phyloP scores from a whole-genome alignment of 306 rosid species.

The Rosa persica region DNA sequence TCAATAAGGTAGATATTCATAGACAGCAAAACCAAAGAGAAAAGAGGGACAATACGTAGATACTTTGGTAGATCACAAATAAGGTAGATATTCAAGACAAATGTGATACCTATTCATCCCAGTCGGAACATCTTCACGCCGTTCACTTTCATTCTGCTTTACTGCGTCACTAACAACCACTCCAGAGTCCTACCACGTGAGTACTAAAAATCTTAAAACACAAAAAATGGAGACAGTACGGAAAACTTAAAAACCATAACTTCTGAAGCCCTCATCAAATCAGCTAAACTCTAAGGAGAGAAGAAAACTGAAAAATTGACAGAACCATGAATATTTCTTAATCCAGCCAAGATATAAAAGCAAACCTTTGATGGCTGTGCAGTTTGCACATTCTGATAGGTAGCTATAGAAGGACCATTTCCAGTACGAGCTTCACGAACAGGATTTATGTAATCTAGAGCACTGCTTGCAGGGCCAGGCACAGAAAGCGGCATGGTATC shows the following conservation, averaged over 20 bases:
- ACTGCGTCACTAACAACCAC: constrained; percentile 47
- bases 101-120: constrained; percentile 65
- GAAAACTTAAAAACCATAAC: constrained; percentile 12
- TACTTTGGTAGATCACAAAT: not conserved
- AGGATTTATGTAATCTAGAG: constrained; percentile 38
- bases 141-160: constrained; percentile 69
- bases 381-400: constrained; percentile 57
- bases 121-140: constrained; percentile 65
- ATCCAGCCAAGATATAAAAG: constrained; percentile 22
- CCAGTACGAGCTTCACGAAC: constrained; percentile 41
- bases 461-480: constrained; percentile 32
- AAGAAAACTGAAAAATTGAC: constrained; percentile 9
- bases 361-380: constrained; percentile 62
- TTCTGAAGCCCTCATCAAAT: not conserved
- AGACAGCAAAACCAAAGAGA: not conserved
- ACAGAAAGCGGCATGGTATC: constrained; percentile 51
- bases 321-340: not conserved
- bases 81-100: constrained; percentile 4
- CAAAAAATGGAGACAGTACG: not conserved
- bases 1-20: not conserved
- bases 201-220: not conserved
- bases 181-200: constrained; percentile 60
- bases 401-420: constrained; percentile 40
- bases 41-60: not conserved
- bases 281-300: not conserved